phyloP scores from a whole-genome alignment of 495 filamentous ascomycete species.

The Daldinia bambusicola region DNA sequence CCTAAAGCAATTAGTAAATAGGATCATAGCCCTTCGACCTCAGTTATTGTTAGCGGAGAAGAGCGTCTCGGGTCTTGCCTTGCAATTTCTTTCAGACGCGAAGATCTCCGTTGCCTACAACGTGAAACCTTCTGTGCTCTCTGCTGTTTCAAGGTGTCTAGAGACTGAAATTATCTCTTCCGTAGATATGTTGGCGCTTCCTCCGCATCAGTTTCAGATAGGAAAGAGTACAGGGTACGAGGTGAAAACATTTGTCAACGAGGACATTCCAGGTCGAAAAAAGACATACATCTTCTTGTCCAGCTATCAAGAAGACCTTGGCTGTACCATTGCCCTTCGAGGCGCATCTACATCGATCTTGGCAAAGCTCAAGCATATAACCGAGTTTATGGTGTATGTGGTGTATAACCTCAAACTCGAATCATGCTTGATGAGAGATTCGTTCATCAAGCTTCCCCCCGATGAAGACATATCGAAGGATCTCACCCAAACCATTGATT shows the following conservation, averaged over 20 bases:
- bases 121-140: constrained; percentile 93
- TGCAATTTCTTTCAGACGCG: constrained; percentile 86
- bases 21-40: constrained; percentile 87
- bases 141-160: constrained; percentile 90
- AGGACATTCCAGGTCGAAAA: constrained; percentile 73
- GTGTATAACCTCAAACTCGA: constrained; percentile 98
- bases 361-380: constrained; percentile 86
- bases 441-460: constrained; percentile 87
- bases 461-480: constrained; percentile 54
- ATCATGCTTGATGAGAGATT: constrained; percentile 94
- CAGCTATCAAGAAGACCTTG: constrained; percentile 90
- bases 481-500: constrained; percentile 47
- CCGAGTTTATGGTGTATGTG: constrained; percentile 98
- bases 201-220: constrained; percentile 66
- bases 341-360: constrained; percentile 78
- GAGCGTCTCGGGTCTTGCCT: constrained; percentile 87
- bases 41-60: constrained; percentile 88
- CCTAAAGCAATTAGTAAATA: constrained; percentile 87
- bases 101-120: constrained; percentile 94
- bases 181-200: constrained; percentile 89
- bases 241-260: constrained; percentile 91
- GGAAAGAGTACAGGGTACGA: constrained; percentile 89
- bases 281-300: constrained; percentile 97
- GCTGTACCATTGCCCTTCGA: constrained; percentile 94
- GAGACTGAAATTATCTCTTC: constrained; percentile 93